Conservation (phyloP, 768 basidiomycete genomes). For the Mycena olivaceomarginata region DNA sequence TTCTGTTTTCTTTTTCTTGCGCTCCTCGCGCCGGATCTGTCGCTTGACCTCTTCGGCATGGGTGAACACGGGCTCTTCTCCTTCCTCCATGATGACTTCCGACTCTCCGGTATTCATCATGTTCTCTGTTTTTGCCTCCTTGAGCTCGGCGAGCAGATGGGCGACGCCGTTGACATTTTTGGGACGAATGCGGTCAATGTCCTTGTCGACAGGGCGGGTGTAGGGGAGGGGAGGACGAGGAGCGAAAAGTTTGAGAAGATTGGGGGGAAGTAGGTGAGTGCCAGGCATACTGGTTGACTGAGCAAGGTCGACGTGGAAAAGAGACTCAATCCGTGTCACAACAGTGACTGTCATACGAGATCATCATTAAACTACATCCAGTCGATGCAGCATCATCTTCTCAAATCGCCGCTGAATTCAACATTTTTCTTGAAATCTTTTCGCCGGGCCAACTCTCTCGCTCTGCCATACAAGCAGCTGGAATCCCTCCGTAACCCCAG, state of each 20-base stretch:
- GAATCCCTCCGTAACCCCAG: constrained; percentile 6
- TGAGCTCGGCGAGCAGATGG: constrained; percentile 79
- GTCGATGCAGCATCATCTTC: constrained; percentile 3
- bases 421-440: constrained; percentile 38
- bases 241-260: constrained; percentile 96
- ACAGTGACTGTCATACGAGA: no score
- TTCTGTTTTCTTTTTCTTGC: constrained; percentile 85
- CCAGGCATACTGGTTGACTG: constrained; percentile 68
- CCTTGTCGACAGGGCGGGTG: constrained; percentile 88
- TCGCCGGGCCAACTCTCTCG: constrained; percentile 57
- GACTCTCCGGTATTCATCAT: constrained; percentile 73
- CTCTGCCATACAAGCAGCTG: constrained; percentile 42
- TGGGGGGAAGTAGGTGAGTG: constrained; percentile 94
- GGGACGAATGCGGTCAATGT: constrained; percentile 82
- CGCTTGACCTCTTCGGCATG: constrained; percentile 90
- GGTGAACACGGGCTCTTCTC: constrained; percentile 88
- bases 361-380: no score
- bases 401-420: not conserved
- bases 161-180: constrained; percentile 90
- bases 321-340: not conserved
- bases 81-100: constrained; percentile 86
- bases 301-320: not conserved
- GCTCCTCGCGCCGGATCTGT: constrained; percentile 85
- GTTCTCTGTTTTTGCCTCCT: constrained; percentile 85
- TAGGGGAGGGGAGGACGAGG: constrained; percentile 95